Percentiles rank a stretch among this genome's conserved stretches.
phyloP scores from a whole-genome alignment of 177 flowering plant species.

The Vitis hybrid region DNA sequence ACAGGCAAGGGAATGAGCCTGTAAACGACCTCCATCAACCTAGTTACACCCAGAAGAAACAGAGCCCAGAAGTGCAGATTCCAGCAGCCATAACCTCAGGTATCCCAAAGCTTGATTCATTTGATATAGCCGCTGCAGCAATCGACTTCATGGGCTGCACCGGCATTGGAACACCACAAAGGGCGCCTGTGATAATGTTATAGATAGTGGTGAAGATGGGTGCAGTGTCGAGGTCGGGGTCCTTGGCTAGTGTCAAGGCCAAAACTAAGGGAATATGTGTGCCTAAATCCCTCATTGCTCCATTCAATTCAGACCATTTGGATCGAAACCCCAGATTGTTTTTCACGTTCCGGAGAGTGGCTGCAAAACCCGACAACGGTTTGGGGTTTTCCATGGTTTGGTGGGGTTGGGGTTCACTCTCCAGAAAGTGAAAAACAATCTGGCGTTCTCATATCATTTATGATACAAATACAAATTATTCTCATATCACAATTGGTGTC shows the following conservation, averaged over 20 bases:
- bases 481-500: too few species aligned
- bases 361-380: not conserved
- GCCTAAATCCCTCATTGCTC: slow-evolving; percentile 90
- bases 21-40: slow-evolving; percentile 72
- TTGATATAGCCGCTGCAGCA: slow-evolving; percentile 75
- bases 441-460: too few species aligned
- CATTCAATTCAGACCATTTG: slow-evolving; percentile 74
- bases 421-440: slow-evolving; percentile 23
- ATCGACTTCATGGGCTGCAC: slow-evolving; percentile 97
- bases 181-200: slow-evolving; percentile 69
- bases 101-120: slow-evolving; percentile 45
- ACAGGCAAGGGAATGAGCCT: slow-evolving; percentile 66
- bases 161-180: slow-evolving; percentile 94
- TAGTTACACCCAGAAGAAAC: slow-evolving; percentile 64
- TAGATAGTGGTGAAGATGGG: slow-evolving; percentile 76
- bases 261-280: slow-evolving; percentile 80
- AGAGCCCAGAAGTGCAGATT: slow-evolving; percentile 58
- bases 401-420: too few species aligned
- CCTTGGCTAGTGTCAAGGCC: slow-evolving; percentile 66
- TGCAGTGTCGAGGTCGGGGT: slow-evolving; percentile 71
- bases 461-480: too few species aligned
- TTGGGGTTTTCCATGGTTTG: too few species aligned
- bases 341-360: slow-evolving; percentile 26
- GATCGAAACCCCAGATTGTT: slow-evolving; percentile 54
- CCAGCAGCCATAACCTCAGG: slow-evolving; percentile 92